Conservation (phyloP, 2,329 filamentous ascomycete species). For the Teratosphaeria zuluensis region DNA sequence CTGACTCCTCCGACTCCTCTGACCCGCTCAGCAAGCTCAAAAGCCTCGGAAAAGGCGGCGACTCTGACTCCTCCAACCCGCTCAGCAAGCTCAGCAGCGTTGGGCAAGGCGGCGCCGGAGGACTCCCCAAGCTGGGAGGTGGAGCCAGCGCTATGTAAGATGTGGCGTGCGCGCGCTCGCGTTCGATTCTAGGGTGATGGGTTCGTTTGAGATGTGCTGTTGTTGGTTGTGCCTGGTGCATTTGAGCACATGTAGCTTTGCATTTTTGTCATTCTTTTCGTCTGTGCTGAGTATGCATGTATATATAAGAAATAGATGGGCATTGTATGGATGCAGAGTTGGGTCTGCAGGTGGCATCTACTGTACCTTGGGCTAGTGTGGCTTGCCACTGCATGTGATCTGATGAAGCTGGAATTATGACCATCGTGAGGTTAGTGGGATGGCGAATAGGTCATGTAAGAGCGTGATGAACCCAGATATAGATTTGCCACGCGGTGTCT, state of each 20-base stretch:
- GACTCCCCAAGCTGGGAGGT: too few species aligned
- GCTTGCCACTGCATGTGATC: too few species aligned
- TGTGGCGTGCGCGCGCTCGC: background rate
- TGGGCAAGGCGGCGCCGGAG: background rate
- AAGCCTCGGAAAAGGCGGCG: background rate
- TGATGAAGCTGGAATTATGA: too few species aligned
- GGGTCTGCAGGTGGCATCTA: too few species aligned
- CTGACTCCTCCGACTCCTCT: background rate
- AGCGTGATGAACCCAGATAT: too few species aligned
- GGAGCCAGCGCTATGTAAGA: background rate
- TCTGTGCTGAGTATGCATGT: too few species aligned
- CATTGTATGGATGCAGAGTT: too few species aligned
- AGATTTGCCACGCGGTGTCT: too few species aligned
- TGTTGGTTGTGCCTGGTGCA: background rate
- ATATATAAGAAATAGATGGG: too few species aligned
- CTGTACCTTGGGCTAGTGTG: too few species aligned
- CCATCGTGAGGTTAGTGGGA: too few species aligned
- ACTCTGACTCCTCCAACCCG: background rate
- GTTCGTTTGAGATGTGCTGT: background rate
- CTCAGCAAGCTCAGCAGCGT: background rate
- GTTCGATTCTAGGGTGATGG: background rate
- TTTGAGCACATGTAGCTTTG: background rate
- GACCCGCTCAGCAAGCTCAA: background rate
- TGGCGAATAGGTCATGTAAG: too few species aligned
- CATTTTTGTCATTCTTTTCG: background rate